These are phyloP conservation scores for Prosopis cineraria DNA, from an alignment of 306 rosid genomes.

Conservation along the genomic window DNA sequence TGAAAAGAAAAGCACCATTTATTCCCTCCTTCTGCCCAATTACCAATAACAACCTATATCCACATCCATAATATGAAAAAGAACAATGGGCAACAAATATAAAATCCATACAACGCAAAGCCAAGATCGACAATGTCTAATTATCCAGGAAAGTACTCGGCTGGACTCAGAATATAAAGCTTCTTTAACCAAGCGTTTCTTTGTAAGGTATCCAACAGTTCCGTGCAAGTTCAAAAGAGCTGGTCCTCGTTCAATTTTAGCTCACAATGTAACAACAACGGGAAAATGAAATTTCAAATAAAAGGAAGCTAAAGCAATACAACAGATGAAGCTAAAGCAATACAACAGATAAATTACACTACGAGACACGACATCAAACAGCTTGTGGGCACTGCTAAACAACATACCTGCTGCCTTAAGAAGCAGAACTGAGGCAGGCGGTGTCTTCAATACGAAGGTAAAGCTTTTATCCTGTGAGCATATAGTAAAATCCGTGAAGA, in stretches of 20 bases:
- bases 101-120: background rate
- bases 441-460: conserved; percentile 91
- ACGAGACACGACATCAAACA: conserved; percentile 36
- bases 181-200: background rate
- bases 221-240: background rate
- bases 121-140: background rate
- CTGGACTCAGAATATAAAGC: background rate
- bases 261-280: background rate
- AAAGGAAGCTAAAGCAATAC: background rate
- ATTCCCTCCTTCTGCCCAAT: background rate
- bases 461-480: conserved; percentile 82
- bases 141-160: background rate
- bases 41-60: background rate
- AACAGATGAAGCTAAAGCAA: background rate
- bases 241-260: background rate
- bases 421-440: conserved; percentile 97
- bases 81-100: background rate
- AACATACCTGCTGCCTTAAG: conserved; percentile 92
- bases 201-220: background rate
- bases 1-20: background rate
- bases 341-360: background rate
- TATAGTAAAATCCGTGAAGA: background rate
- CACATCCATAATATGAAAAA: background rate
- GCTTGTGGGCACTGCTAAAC: conserved; percentile 9
- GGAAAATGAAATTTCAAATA: background rate